phyloP scores from a whole-genome alignment of 1,284 basidiomycete species.

The Tranzscheliella williamsii region DNA sequence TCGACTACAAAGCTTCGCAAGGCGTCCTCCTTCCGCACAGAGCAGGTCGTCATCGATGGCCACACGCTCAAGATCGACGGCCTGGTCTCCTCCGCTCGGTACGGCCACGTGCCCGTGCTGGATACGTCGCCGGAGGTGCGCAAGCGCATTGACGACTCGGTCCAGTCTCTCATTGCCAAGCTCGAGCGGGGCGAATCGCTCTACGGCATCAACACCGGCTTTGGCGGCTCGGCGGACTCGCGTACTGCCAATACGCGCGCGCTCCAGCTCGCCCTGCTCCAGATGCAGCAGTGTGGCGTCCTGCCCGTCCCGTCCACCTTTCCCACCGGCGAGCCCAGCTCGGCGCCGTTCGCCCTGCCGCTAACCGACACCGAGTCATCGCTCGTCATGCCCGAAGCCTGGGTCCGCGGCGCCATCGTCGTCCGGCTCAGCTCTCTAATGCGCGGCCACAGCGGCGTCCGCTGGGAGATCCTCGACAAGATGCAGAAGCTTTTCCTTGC shows the following conservation, averaged over 20 bases:
- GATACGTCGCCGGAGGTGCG: conserved; percentile 29
- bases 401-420: conserved; percentile 85
- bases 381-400: conserved; percentile 69
- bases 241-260: conserved; percentile 47
- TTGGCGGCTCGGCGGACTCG: conserved; percentile 52
- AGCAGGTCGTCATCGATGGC: conserved; percentile 46
- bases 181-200: conserved; percentile 49
- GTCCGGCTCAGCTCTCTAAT: conserved; percentile 76
- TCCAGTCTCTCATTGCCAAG: conserved; percentile 37
- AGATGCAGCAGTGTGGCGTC: conserved; percentile 54
- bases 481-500: conserved; percentile 72
- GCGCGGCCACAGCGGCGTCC: conserved; percentile 79
- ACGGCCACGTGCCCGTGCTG: conserved; percentile 42
- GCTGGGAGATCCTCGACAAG: conserved; percentile 77
- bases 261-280: conserved; percentile 49
- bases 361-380: conserved; percentile 34
- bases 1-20: conserved; percentile 33
- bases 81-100: conserved; percentile 45
- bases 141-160: conserved; percentile 49
- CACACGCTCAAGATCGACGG: conserved; percentile 38
- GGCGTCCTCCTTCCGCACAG: conserved; percentile 29
- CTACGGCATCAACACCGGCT: conserved; percentile 52
- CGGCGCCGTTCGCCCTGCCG: conserved; percentile 33
- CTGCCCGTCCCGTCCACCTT: conserved; percentile 43
- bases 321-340: conserved; percentile 39